These are phyloP conservation scores for Blumeria hordei DNA, from an alignment of 2,329 filamentous ascomycete species.

Conservation along the genomic window DNA sequence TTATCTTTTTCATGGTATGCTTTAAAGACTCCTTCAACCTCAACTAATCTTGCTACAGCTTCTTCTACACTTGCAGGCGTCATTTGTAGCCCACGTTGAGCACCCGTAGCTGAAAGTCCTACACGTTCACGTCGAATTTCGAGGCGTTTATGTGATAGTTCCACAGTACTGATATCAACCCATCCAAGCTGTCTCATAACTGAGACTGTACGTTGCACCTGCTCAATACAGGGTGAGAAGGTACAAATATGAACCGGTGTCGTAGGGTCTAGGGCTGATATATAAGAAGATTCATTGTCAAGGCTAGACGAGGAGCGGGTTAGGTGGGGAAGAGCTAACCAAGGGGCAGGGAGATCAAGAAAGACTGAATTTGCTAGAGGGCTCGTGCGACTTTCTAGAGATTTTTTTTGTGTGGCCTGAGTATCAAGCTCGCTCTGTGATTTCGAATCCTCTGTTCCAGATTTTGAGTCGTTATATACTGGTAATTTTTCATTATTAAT, in stretches of 20 bases:
- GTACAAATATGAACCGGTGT: constrained; percentile 62
- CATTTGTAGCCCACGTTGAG: constrained; percentile 30
- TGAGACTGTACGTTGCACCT: constrained; percentile 69
- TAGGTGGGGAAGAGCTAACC: constrained; percentile 57
- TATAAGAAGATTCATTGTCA: constrained; percentile 16
- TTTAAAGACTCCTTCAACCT: constrained; percentile 45
- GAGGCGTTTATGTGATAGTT: constrained; percentile 56
- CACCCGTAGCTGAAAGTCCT: constrained; percentile 30
- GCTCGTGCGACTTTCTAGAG: constrained; percentile 14
- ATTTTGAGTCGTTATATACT: not conserved
- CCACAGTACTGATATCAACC: constrained; percentile 84
- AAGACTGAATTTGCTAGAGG: constrained; percentile 49
- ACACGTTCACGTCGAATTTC: constrained; percentile 64
- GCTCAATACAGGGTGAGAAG: constrained; percentile 92
- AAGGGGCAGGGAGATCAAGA: constrained; percentile 58
- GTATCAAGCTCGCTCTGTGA: not conserved
- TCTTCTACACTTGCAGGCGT: constrained; percentile 55
- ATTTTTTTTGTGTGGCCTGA: not conserved
- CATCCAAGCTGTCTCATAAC: constrained; percentile 61
- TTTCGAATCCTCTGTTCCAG: not conserved
- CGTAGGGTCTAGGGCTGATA: constrained; percentile 45
- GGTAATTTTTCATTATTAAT: constrained; percentile 19
- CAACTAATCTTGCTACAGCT: constrained; percentile 45
- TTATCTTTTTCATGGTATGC: constrained; percentile 27
- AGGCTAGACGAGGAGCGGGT: constrained; percentile 24